Conservation (phyloP, 768 basidiomycete species). For the Phlebiopsis flavidoalba region DNA sequence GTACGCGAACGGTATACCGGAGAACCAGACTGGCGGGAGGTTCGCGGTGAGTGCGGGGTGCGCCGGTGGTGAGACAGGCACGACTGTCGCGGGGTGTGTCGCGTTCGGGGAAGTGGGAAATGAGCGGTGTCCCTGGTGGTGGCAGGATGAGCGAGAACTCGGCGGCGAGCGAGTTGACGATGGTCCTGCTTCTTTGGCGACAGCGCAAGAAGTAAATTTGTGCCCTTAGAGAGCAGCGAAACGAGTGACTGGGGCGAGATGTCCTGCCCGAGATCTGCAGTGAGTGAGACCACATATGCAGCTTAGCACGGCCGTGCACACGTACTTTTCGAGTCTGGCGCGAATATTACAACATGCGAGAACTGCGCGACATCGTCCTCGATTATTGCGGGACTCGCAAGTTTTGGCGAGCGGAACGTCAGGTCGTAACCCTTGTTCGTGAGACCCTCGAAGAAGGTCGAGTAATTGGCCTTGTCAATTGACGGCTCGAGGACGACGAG, state of each 20-base stretch:
- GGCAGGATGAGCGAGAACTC: constrained; percentile 92
- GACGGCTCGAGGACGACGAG: constrained; percentile 79
- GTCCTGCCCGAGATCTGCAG: constrained; percentile 62
- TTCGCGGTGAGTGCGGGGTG: constrained; percentile 42
- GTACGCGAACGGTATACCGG: constrained; percentile 61
- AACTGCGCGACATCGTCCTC: constrained; percentile 72
- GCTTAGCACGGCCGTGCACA: not conserved
- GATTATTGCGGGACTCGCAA: constrained; percentile 57
- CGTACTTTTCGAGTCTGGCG: constrained; percentile 83
- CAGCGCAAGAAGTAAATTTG: constrained; percentile 82
- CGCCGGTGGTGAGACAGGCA: constrained; percentile 55
- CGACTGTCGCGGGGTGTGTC: constrained; percentile 54
- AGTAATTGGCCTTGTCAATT: constrained; percentile 63
- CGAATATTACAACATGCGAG: constrained; percentile 82
- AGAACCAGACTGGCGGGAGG: constrained; percentile 67
- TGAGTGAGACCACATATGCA: not conserved
- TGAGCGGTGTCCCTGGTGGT: constrained; percentile 74
- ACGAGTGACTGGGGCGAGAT: constrained; percentile 80
- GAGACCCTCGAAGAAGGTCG: constrained; percentile 76
- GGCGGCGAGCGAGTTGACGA: constrained; percentile 71
- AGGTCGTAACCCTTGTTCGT: constrained; percentile 80
- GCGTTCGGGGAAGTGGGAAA: constrained; percentile 83
- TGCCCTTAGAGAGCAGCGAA: constrained; percentile 57
- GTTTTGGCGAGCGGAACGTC: constrained; percentile 82
- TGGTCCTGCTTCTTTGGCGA: constrained; percentile 70